Evolutionary conservation across 2,329 filamentous ascomycete species (phyloP).

Genomic region (Aureobasidium namibiae): DNA sequence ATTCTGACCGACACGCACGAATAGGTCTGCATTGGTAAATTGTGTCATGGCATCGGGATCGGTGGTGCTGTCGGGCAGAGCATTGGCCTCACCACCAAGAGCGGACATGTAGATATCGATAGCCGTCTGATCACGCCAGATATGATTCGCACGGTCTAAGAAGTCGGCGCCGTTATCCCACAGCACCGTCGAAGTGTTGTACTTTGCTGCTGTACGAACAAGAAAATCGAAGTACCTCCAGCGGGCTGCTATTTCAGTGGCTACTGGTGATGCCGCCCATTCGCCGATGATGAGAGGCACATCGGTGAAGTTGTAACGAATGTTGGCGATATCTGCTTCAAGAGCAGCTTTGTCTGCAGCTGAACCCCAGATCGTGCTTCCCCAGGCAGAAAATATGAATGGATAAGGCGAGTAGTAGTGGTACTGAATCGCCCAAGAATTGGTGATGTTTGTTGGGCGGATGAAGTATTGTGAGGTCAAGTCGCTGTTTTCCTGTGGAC

Average conservation of each 20-base stretch:
- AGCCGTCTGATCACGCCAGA: slow-evolving; percentile 44
- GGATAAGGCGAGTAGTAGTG: slow-evolving; percentile 52
- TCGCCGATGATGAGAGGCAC: slow-evolving; percentile 52
- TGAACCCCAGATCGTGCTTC: slow-evolving; percentile 53
- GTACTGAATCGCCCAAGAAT: slow-evolving; percentile 53
- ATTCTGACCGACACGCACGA: slow-evolving; percentile 41
- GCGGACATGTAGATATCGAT: slow-evolving; percentile 42
- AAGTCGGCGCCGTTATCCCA: slow-evolving; percentile 55
- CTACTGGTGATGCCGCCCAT: slow-evolving; percentile 43
- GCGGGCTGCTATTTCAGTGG: slow-evolving; percentile 47
- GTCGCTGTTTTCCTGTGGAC: slow-evolving; percentile 41
- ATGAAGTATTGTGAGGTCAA: slow-evolving; percentile 50
- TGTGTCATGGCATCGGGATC: slow-evolving; percentile 40
- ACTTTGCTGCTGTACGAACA: slow-evolving; percentile 39
- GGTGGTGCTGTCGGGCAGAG: slow-evolving; percentile 44
- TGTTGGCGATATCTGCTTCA: slow-evolving; percentile 41
- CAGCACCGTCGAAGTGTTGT: slow-evolving; percentile 44
- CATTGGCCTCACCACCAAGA: slow-evolving; percentile 37
- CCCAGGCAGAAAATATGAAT: slow-evolving; percentile 42
- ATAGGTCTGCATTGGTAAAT: slow-evolving; percentile 46
- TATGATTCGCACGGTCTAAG: slow-evolving; percentile 40
- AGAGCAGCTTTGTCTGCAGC: slow-evolving; percentile 44
- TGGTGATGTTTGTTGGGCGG: slow-evolving; percentile 40
- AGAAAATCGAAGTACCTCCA: slow-evolving; percentile 53
- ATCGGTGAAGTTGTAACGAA: slow-evolving; percentile 47